Evolutionary conservation across 2,329 filamentous ascomycete species (phyloP), one percentile per base, ranked within the genome.

Genomic region (Ramichloridium luteum): DNA sequence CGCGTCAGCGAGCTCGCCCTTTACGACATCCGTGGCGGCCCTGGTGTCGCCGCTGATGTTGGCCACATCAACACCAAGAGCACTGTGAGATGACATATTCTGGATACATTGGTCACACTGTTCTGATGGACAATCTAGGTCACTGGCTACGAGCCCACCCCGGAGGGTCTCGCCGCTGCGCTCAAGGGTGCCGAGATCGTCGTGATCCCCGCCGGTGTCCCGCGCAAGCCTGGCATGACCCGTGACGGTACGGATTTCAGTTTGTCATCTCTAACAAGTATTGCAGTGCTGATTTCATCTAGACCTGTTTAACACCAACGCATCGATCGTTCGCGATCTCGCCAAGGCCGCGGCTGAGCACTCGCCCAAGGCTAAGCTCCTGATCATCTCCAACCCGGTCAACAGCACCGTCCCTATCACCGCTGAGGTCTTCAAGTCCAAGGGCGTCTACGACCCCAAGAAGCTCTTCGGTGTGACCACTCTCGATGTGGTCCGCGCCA

Each of bases 261-360:
- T n/a, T n/a, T n/a, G n/a, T n/a, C n/a, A n/a, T n/a, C n/a, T n/a
- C n/a, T n/a, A 14, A 10, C 18, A 2, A 11, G 8, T 13, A 30
- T 10, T 4, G 11, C 6, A 10, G n/a, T 8, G 22, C 33, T 34
- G 29, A 39, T 22, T 9, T 16, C 11, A 6, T 12, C 11, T 37
- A 76, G 88, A 98, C 62, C 80, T 98, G 46, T 98, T 98, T 85
- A 96, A 96, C 78, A 98, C 88, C 74, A 98, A 98, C 66, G 90
- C 90, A 64, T 93, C 84, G 60, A 98, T 98, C 62, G 90, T 98
- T 61, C 86, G 88, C 58, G 90, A 96, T 66, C 77, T 98, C 47
- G 86, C 88, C 68, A 93, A 93, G 76, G 86, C 85, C 54, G 77
- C 76, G 57, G 90, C 90, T 55, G 77, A 93, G 55, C 74, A 82